Evolutionary conservation across 83 land plant species (phyloP), one percentile per base, ranked within the genome.

Genomic region (Picea engelmannii): DNA sequence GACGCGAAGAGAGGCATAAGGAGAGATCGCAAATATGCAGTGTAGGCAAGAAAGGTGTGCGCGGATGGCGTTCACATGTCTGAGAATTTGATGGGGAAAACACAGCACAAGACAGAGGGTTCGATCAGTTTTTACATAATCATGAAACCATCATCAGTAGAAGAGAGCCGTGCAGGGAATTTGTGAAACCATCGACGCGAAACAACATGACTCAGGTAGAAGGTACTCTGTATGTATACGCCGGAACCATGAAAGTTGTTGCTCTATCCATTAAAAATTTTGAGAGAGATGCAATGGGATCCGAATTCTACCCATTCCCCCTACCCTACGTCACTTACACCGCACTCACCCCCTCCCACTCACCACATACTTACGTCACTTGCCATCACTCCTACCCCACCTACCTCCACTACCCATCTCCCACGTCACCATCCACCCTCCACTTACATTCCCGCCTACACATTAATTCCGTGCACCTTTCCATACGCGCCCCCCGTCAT

Each of bases 11-110:
- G 76, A 70, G 88, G 93, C 42, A 76, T 86, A n/a, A 76, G 90
- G 62, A 61, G 93, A 66, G 93, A 95, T 79, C 80, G 97, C 7
- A 96, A 96, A 66, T 96, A 95, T 58, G 98, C 92, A n/a, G 84
- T 96, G 11, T 92, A 93, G 55, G 91, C 96, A 1, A 79, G 90
- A 23, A 89, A 88, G 47, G 98, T 87, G 38, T 79, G 83, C 27
- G 87, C 99, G 2, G 85, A 96, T 0, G 99, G 98, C 2, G 94
- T 96, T 18, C 99, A 94, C 83, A 86, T 94, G 91, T 95, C 98
- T 12, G 87, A 85, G 71, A 84, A 93, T 78, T 4, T 93, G 13
- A 66, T 55, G 4, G 96, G 99, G 0, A 80, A 77, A 80, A 89
- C 81, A 0, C 78, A 75, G 7, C 90, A 91, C 87, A 81, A 80